These are phyloP conservation scores for Cercis canadensis DNA, from an alignment of 306 rosid genomes.

Conservation along the genomic window DNA sequence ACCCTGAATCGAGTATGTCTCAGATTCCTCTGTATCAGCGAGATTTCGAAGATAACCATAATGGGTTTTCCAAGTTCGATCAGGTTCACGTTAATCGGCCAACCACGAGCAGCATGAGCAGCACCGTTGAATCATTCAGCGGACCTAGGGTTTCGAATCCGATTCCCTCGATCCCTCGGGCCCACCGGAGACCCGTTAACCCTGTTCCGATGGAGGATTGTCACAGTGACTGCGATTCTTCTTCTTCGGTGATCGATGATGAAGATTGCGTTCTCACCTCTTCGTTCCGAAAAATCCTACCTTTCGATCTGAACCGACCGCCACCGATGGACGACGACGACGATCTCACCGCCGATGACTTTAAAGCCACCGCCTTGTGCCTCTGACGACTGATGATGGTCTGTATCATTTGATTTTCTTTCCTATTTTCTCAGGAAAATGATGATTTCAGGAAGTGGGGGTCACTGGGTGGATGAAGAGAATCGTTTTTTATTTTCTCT, in stretches of 20 bases:
- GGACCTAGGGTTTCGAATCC: constrained; percentile 63
- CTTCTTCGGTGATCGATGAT: constrained; percentile 81
- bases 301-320: constrained; percentile 88
- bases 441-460: constrained; percentile 14
- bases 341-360: constrained; percentile 46
- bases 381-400: constrained; percentile 46
- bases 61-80: constrained; percentile 51
- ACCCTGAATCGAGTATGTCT: constrained; percentile 24
- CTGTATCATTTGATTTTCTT: constrained; percentile 22
- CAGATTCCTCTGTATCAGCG: constrained; percentile 42
- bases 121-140: constrained; percentile 90
- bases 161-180: constrained; percentile 20
- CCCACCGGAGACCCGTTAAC: constrained; percentile 41
- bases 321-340: constrained; percentile 51
- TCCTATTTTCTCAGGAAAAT: constrained; percentile 54
- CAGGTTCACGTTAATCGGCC: constrained; percentile 60
- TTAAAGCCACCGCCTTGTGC: constrained; percentile 64
- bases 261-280: constrained; percentile 70
- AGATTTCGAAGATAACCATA: constrained; percentile 29
- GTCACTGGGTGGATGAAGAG: constrained; percentile 43
- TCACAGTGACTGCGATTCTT: constrained; percentile 91
- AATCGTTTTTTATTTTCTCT: constrained; percentile 1
- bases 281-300: constrained; percentile 51
- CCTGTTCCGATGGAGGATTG: constrained; percentile 60
- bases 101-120: constrained; percentile 84